Evolutionary conservation across 306 rosid species (phyloP).

Genomic region (Oxytropis ochrocephala): DNA sequence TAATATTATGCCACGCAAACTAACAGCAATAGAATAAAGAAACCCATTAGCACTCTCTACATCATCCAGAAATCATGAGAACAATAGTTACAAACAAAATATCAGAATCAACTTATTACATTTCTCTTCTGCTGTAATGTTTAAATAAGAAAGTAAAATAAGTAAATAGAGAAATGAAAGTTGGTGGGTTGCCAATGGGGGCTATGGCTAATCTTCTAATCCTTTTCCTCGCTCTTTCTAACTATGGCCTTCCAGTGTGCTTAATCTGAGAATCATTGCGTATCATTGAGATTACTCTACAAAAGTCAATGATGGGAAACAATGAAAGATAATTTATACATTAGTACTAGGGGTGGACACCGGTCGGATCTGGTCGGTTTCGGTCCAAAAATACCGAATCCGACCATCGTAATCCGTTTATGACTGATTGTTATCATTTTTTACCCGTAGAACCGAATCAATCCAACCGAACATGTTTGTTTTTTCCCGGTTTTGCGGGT

Average conservation of each 20-base stretch:
- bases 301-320: not conserved
- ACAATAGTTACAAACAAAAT: not conserved
- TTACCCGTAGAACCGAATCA: too few species aligned
- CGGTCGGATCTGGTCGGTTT: too few species aligned
- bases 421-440: too few species aligned
- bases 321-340: not conserved
- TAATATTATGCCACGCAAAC: not conserved
- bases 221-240: not conserved
- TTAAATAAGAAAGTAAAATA: not conserved
- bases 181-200: not conserved
- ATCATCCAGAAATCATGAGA: not conserved
- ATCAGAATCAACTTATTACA: not conserved
- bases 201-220: not conserved
- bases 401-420: too few species aligned
- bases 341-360: too few species aligned
- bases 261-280: not conserved
- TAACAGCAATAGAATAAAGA: not conserved
- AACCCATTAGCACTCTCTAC: not conserved
- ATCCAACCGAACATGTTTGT: too few species aligned
- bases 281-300: not conserved
- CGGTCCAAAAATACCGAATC: too few species aligned
- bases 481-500: too few species aligned
- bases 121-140: not conserved
- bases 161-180: not conserved
- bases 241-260: not conserved